Evolutionary conservation across 345 rosid species (phyloP).

Genomic region (Kernera saxatilis): DNA sequence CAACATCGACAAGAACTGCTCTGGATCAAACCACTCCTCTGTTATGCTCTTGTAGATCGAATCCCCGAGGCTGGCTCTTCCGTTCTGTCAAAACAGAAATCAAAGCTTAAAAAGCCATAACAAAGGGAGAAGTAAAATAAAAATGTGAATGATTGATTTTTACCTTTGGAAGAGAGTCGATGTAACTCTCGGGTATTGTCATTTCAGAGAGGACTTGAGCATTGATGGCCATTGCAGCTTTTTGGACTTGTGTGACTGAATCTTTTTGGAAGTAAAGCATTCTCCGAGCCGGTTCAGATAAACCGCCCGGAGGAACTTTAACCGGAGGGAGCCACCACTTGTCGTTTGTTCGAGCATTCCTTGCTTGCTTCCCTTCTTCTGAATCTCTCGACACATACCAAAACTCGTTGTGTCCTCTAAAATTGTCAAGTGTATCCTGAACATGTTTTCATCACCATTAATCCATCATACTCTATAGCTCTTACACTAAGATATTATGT

Average conservation of each 20-base stretch:
- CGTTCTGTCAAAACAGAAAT: conserved; percentile 43
- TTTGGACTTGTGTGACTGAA: conserved; percentile 91
- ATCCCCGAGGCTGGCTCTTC: conserved; percentile 93
- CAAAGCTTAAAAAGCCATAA: background rate
- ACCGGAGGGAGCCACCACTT: conserved; percentile 95
- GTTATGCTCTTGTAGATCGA: conserved; percentile 83
- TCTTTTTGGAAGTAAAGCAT: conserved; percentile 81
- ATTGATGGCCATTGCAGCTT: conserved; percentile 95
- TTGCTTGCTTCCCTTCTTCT: conserved; percentile 42
- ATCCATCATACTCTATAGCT: background rate
- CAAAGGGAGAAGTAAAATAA: background rate
- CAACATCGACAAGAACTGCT: conserved; percentile 60
- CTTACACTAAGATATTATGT: background rate
- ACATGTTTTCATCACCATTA: background rate
- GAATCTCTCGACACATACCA: conserved; percentile 74
- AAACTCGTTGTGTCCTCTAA: conserved; percentile 70
- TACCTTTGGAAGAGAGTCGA: conserved; percentile 91
- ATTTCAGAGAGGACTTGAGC: conserved; percentile 94
- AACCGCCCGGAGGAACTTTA: conserved; percentile 68
- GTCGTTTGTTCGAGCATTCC: conserved; percentile 48
- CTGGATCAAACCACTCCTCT: conserved; percentile 75
- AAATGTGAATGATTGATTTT: background rate
- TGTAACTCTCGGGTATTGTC: conserved; percentile 80
- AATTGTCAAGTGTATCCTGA: conserved; percentile 67
- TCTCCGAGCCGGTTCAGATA: conserved; percentile 56